Conservation (phyloP, 176 grass and related monocot species). For the Carex scoparia region DNA sequence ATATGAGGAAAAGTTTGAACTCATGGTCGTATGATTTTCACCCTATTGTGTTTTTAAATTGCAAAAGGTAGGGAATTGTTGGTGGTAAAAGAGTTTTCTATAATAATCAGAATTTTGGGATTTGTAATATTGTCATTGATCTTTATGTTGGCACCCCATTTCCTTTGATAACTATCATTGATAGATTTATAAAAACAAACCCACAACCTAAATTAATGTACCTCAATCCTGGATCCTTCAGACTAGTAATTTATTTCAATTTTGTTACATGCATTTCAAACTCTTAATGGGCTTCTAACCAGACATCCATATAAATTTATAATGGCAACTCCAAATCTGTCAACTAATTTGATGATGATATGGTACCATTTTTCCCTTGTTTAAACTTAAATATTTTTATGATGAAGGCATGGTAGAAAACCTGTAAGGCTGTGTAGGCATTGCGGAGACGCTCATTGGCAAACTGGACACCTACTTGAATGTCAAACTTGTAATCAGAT, state of each 20-base stretch:
- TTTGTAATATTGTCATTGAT: neutral
- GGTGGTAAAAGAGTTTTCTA: neutral
- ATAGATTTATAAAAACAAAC: neutral
- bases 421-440: slow-evolving; percentile 39
- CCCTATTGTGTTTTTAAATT: neutral
- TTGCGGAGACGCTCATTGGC: slow-evolving; percentile 29
- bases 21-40: neutral
- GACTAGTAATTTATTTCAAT: neutral
- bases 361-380: neutral
- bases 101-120: neutral
- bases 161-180: neutral
- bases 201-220: neutral
- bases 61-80: neutral
- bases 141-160: neutral
- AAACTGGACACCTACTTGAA: slow-evolving; percentile 25
- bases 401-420: slow-evolving; percentile 2
- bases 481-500: slow-evolving; percentile 25
- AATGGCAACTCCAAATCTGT: neutral
- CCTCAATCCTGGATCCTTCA: neutral
- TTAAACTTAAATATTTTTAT: neutral
- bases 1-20: neutral
- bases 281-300: neutral
- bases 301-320: neutral
- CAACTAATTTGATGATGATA: too few relatives aligned
- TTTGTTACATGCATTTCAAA: neutral